phyloP scores from a whole-genome alignment of 768 basidiomycete species.

The Hericium erinaceus region DNA sequence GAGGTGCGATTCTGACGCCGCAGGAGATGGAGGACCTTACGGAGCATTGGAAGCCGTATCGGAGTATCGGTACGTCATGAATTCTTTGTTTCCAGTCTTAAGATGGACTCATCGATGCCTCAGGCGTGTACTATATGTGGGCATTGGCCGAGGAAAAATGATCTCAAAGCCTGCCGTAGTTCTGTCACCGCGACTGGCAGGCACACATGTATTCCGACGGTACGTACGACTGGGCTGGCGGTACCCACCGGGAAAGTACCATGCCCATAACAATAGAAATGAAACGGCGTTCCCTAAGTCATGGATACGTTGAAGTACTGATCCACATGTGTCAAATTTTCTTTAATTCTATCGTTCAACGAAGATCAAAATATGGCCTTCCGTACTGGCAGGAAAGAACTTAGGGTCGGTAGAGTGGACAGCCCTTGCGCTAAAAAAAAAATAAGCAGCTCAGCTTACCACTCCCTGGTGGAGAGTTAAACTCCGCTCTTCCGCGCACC shows the following conservation, averaged over 20 bases:
- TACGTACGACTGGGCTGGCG: too few relatives aligned
- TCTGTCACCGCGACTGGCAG: too few relatives aligned
- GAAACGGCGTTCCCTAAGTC: too few relatives aligned
- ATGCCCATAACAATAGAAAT: too few relatives aligned
- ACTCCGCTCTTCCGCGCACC: not conserved
- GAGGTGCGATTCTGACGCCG: slow-evolving; percentile 68
- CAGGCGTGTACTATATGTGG: slow-evolving; percentile 88
- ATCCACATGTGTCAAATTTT: too few relatives aligned
- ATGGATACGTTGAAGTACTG: too few relatives aligned
- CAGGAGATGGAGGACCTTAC: slow-evolving; percentile 77
- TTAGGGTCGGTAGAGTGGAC: not conserved
- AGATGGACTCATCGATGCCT: slow-evolving; percentile 1
- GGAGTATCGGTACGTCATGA: slow-evolving; percentile 55
- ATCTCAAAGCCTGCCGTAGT: not conserved
- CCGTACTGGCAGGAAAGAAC: not conserved
- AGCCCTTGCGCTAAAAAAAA: not conserved
- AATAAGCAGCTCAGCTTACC: not conserved
- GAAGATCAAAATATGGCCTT: not conserved
- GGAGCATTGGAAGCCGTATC: slow-evolving; percentile 69
- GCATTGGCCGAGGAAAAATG: slow-evolving; percentile 42
- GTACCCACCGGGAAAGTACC: too few relatives aligned
- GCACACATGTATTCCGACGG: too few relatives aligned
- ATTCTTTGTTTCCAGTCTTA: not conserved
- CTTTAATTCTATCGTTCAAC: not conserved
- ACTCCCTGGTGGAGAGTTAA: not conserved